These are phyloP conservation scores for Leucocoprinus leucothites DNA, from an alignment of 768 basidiomycete genomes.

Conservation along the genomic window DNA sequence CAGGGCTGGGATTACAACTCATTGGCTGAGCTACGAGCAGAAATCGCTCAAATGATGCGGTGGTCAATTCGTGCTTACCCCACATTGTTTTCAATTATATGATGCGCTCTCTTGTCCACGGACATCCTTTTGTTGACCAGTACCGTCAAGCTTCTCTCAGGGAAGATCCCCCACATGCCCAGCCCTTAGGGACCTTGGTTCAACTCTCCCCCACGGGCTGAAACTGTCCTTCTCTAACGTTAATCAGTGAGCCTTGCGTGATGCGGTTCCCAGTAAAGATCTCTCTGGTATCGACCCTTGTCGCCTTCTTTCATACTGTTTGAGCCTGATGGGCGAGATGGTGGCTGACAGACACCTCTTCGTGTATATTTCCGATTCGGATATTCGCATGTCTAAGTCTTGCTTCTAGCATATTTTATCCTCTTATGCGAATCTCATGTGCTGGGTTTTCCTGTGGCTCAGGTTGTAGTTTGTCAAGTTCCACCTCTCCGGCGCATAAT, in stretches of 20 bases:
- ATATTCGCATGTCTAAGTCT: conserved; percentile 6
- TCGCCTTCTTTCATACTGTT: not conserved
- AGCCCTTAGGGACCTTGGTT: not conserved
- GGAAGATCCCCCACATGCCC: too few relatives aligned
- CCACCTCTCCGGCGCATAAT: too few relatives aligned
- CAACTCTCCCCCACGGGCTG: not conserved
- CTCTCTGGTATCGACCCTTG: not conserved
- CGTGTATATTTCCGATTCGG: conserved; percentile 10
- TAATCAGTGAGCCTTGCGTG: not conserved
- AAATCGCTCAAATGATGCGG: not conserved
- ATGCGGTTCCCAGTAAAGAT: too few relatives aligned
- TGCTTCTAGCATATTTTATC: not conserved
- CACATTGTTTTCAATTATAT: not conserved
- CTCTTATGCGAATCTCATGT: too few relatives aligned
- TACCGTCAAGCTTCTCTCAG: too few relatives aligned
- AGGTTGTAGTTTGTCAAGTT: too few relatives aligned
- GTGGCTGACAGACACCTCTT: not conserved
- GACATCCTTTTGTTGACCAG: not conserved
- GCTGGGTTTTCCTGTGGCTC: too few relatives aligned
- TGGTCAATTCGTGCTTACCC: not conserved
- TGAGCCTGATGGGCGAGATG: not conserved
- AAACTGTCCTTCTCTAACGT: not conserved
- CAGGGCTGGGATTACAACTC: too few relatives aligned
- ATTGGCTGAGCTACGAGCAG: not conserved
- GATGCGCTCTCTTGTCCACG: not conserved